A percentile compares a stretch with the other conserved stretches of the same genome.
These are phyloP conservation scores for Globisporangium emineosum DNA, from an alignment of 352 stramenopile genomes.

Conservation along the genomic window DNA sequence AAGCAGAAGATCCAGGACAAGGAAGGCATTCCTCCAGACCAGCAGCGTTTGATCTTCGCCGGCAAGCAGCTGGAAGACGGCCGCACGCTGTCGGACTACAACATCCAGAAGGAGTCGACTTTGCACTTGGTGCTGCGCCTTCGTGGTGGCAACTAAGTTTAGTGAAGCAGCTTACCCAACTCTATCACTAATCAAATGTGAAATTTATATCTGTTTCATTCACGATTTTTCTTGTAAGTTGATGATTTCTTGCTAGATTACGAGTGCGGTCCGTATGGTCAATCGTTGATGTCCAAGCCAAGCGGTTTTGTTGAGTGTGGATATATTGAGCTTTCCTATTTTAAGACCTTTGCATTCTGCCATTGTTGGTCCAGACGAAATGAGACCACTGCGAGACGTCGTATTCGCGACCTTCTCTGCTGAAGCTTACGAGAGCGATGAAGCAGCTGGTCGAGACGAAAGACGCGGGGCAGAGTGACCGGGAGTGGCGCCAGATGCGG, in stretches of 20 bases:
- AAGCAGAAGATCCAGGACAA: conserved; percentile 95
- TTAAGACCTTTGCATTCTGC: no score
- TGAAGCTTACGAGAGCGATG: neutral
- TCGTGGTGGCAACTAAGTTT: conserved; percentile 28
- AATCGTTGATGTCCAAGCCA: no score
- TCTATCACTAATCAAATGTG: no score
- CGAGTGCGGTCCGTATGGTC: no score
- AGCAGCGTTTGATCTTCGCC: conserved; percentile 96
- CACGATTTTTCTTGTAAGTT: no score
- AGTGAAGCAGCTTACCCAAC: neutral
- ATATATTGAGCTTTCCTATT: no score
- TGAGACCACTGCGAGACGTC: neutral
- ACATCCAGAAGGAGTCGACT: conserved; percentile 95
- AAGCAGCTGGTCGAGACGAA: neutral
- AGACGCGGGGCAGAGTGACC: conserved; percentile 34
- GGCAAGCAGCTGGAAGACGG: conserved; percentile 34
- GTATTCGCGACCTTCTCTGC: neutral
- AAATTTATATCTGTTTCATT: no score
- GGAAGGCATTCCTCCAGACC: conserved; percentile 92
- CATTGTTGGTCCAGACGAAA: neutral
- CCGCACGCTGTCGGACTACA: conserved; percentile 69
- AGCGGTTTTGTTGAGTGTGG: no score
- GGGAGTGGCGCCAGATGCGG: conserved; percentile 59
- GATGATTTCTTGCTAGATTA: no score
- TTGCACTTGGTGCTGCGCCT: conserved; percentile 89